These are phyloP conservation scores for Russula sp. DNA, from an alignment of 768 basidiomycete genomes.

Conservation along the genomic window DNA sequence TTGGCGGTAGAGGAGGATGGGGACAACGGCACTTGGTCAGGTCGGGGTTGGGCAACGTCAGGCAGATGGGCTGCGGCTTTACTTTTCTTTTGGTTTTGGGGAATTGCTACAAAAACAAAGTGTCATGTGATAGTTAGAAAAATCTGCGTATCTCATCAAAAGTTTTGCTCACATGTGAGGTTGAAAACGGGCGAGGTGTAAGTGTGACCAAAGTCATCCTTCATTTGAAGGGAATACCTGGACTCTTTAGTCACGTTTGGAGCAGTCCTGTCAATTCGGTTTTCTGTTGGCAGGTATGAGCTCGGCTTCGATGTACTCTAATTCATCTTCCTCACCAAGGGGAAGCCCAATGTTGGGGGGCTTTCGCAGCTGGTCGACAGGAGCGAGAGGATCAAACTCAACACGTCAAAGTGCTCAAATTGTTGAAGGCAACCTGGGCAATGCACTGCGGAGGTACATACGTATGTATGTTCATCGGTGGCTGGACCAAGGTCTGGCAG, in stretches of 20 bases:
- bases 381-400: slow-evolving; percentile 20
- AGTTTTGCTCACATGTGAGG: slow-evolving; percentile 25
- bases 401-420: slow-evolving; percentile 17
- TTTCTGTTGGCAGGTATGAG: background rate
- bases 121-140: background rate
- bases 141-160: background rate
- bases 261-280: slow-evolving; percentile 15
- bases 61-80: background rate
- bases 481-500: background rate
- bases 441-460: slow-evolving; percentile 5
- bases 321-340: slow-evolving; percentile 14
- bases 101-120: background rate
- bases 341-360: slow-evolving; percentile 3
- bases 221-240: slow-evolving; percentile 27
- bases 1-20: background rate
- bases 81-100: slow-evolving; percentile 5
- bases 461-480: background rate
- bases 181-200: slow-evolving; percentile 28
- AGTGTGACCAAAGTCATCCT: slow-evolving; percentile 26
- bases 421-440: slow-evolving; percentile 7
- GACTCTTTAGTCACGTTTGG: slow-evolving; percentile 25
- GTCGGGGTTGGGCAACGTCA: background rate
- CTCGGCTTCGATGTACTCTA: slow-evolving; percentile 12
- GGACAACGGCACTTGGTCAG: slow-evolving; percentile 9
- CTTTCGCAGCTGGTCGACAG: slow-evolving; percentile 3